Percentiles rank a stretch among this genome's conserved stretches.
Evolutionary conservation across 768 basidiomycete species (phyloP).

Genomic region (Trametes punicea): DNA sequence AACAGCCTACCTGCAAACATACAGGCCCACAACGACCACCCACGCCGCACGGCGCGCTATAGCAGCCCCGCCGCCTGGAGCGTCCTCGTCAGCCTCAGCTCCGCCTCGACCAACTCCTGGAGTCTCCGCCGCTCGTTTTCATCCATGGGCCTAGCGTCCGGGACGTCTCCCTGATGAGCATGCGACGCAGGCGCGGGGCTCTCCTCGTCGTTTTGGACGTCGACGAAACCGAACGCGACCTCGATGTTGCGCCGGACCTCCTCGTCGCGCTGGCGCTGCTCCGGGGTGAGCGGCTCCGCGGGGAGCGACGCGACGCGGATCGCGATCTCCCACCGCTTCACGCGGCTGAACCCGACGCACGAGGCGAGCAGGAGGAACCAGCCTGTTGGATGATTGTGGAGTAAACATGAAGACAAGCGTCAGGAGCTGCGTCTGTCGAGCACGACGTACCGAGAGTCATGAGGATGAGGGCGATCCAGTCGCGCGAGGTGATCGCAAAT

Average conservation of each 20-base stretch:
- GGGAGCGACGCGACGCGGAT: conserved; percentile 45
- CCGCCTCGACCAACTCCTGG: conserved; percentile 19
- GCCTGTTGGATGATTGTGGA: conserved; percentile 38
- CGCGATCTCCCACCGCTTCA: conserved; percentile 80
- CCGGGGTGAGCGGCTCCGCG: conserved; percentile 35
- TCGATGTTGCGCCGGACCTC: conserved; percentile 50
- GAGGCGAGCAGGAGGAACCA: conserved; percentile 93
- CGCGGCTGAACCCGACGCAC: conserved; percentile 74
- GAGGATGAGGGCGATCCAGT: conserved; percentile 89
- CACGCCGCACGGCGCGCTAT: not conserved
- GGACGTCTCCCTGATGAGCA: not conserved
- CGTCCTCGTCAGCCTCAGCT: conserved; percentile 25
- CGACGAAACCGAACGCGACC: conserved; percentile 47
- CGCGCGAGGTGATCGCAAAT: conserved; percentile 53
- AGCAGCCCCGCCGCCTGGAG: conserved; percentile 27
- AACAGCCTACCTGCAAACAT: not conserved
- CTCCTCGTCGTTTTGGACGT: conserved; percentile 28
- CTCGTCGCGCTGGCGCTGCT: conserved; percentile 50
- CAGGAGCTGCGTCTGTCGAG: no score
- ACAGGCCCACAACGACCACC: not conserved
- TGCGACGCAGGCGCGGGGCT: conserved; percentile 18
- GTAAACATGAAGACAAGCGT: not conserved
- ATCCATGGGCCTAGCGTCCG: not conserved
- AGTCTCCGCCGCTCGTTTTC: conserved; percentile 10
- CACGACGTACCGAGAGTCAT: conserved; percentile 72